These are phyloP conservation scores for Psilocybe azurescens DNA, from an alignment of 768 basidiomycete genomes.

Conservation along the genomic window DNA sequence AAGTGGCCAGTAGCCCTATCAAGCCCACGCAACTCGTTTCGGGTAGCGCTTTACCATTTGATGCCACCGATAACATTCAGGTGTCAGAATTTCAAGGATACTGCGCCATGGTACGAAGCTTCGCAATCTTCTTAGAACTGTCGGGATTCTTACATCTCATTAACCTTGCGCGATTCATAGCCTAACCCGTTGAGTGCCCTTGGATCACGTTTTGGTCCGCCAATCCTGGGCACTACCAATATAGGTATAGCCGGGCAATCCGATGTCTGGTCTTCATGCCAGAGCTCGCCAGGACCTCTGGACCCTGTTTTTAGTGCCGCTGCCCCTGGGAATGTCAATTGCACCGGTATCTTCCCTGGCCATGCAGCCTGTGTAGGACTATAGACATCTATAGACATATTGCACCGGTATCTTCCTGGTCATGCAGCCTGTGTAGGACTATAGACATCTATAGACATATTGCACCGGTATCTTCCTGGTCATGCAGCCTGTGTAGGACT, in stretches of 20 bases:
- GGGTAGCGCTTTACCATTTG: neutral
- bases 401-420: too few relatives aligned
- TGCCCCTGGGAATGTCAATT: constrained; percentile 6
- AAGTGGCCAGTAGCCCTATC: neutral
- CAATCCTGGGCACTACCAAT: neutral
- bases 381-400: too few relatives aligned
- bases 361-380: neutral
- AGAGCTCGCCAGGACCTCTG: neutral
- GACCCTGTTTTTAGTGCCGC: neutral
- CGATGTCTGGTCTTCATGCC: constrained; percentile 6
- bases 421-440: too few relatives aligned
- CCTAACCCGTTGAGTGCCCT: constrained; percentile 5
- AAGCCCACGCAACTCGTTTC: neutral
- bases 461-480: too few relatives aligned
- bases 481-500: too few relatives aligned
- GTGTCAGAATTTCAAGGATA: neutral
- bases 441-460: too few relatives aligned
- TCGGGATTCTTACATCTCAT: neutral
- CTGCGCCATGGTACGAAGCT: neutral
- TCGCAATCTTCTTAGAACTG: neutral
- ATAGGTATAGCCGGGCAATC: neutral
- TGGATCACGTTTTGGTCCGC: constrained; percentile 7
- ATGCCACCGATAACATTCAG: neutral
- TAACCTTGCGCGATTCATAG: neutral
- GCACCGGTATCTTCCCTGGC: neutral